Conservation (phyloP, 1,139 yeast species). For the Magnusiomyces magnusii region DNA sequence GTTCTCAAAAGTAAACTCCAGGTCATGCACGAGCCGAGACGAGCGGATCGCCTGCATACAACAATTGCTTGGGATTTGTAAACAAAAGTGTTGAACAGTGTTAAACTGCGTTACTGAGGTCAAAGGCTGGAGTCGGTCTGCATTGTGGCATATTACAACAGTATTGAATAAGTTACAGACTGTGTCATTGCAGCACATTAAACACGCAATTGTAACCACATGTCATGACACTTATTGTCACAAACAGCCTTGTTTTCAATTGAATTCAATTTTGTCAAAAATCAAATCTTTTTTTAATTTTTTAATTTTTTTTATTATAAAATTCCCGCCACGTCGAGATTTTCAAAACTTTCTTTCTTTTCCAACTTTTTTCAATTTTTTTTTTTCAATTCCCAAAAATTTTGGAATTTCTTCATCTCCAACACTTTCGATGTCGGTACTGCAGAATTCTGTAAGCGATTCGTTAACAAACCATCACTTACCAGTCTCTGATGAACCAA, state of each 20-base stretch:
- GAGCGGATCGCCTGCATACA: background rate
- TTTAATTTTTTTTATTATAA: too few relatives aligned
- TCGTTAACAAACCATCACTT: background rate
- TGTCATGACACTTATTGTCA: background rate
- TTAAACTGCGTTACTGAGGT: too few relatives aligned
- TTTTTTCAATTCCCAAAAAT: background rate
- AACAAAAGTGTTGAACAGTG: too few relatives aligned
- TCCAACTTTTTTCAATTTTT: background rate
- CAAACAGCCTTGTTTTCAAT: too few relatives aligned
- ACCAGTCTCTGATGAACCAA: background rate
- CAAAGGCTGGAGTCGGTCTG: background rate
- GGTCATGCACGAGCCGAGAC: background rate
- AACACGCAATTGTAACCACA: background rate
- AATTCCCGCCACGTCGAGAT: background rate
- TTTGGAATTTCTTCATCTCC: background rate
- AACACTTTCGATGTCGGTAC: background rate
- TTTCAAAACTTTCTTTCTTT: background rate
- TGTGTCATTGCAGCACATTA: too few relatives aligned
- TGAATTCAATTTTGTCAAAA: background rate
- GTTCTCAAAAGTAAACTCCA: background rate
- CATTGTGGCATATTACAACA: too few relatives aligned
- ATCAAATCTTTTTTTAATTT: background rate
- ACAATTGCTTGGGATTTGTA: too few relatives aligned
- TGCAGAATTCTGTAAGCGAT: background rate
- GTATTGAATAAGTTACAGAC: too few relatives aligned